Conservation (phyloP, 2,329 filamentous ascomycete genomes). For the Hypoxylon sp. region DNA sequence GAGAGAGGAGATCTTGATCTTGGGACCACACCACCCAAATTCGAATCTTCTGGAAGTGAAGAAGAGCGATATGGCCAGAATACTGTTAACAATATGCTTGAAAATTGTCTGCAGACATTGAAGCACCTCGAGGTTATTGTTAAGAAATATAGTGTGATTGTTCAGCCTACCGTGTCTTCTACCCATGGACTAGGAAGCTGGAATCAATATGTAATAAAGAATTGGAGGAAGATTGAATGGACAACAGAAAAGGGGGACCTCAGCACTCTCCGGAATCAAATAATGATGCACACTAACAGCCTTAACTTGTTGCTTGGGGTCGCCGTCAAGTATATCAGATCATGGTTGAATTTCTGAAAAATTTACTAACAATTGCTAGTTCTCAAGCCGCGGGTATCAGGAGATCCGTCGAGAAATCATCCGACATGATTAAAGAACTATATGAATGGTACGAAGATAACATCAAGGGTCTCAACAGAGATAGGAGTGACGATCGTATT, state of each 20-base stretch:
- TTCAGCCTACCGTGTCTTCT: slow-evolving; percentile 16
- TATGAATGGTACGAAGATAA: slow-evolving; percentile 38
- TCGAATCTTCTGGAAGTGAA: background rate
- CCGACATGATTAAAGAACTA: slow-evolving; percentile 37
- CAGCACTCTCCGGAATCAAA: slow-evolving; percentile 43
- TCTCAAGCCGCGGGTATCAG: slow-evolving; percentile 34
- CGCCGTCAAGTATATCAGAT: slow-evolving; percentile 28
- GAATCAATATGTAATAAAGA: slow-evolving; percentile 45
- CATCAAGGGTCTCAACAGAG: slow-evolving; percentile 23
- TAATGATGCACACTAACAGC: slow-evolving; percentile 49
- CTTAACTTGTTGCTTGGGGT: slow-evolving; percentile 48
- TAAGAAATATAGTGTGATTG: slow-evolving; percentile 43
- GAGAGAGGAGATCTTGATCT: slow-evolving; percentile 14
- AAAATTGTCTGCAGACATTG: slow-evolving; percentile 41
- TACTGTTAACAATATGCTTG: slow-evolving; percentile 36
- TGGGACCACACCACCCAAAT: background rate
- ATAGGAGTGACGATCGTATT: background rate
- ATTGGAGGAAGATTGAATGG: slow-evolving; percentile 53
- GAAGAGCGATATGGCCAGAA: slow-evolving; percentile 16
- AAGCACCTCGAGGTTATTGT: slow-evolving; percentile 45
- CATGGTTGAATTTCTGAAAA: background rate
- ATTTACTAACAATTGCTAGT: slow-evolving; percentile 23
- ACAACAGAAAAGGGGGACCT: slow-evolving; percentile 52
- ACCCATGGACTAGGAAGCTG: slow-evolving; percentile 32
- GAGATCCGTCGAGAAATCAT: slow-evolving; percentile 29